These are phyloP conservation scores for Cystobasidium onofrii DNA, from an alignment of 768 basidiomycete species.

Conservation along the genomic window DNA sequence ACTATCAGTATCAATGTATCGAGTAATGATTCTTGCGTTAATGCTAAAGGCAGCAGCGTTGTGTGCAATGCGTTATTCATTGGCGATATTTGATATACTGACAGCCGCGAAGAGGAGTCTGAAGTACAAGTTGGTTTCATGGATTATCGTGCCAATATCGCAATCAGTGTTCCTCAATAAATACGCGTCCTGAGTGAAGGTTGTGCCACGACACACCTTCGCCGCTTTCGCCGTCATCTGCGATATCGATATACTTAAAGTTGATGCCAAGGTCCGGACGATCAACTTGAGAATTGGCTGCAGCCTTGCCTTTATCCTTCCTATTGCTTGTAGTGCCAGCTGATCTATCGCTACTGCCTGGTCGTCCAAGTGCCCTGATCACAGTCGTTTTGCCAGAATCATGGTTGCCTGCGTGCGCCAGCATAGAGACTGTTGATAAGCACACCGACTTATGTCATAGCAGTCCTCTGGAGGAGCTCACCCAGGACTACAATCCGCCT, in stretches of 20 bases:
- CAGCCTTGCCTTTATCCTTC: constrained; percentile 9
- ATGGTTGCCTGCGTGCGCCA: not conserved
- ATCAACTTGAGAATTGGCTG: not conserved
- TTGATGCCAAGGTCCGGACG: constrained; percentile 21
- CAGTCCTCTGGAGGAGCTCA: not conserved
- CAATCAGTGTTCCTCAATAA: not conserved
- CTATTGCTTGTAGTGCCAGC: not conserved
- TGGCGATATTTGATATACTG: not conserved
- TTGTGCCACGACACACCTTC: not conserved
- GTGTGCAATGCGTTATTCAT: constrained; percentile 29
- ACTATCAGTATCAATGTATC: constrained; percentile 74
- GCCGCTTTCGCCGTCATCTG: constrained; percentile 16
- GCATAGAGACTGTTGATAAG: not conserved
- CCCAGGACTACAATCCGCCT: constrained; percentile 3
- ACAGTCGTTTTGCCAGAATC: constrained; percentile 16
- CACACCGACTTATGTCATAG: not conserved
- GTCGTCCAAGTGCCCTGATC: constrained; percentile 5
- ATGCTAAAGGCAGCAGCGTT: constrained; percentile 34
- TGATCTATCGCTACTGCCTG: not conserved
- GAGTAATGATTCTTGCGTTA: constrained; percentile 47
- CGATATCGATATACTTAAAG: constrained; percentile 18
- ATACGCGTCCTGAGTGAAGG: not conserved
- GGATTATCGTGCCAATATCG: no score
- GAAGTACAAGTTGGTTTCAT: no score
- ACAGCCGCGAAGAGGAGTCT: constrained; percentile 1